Evolutionary conservation across 225 moss, liverwort and hornwort genomes (phyloP), one percentile per base, ranked within the genome.

Genomic region (Pseudoscleropodium purum): DNA sequence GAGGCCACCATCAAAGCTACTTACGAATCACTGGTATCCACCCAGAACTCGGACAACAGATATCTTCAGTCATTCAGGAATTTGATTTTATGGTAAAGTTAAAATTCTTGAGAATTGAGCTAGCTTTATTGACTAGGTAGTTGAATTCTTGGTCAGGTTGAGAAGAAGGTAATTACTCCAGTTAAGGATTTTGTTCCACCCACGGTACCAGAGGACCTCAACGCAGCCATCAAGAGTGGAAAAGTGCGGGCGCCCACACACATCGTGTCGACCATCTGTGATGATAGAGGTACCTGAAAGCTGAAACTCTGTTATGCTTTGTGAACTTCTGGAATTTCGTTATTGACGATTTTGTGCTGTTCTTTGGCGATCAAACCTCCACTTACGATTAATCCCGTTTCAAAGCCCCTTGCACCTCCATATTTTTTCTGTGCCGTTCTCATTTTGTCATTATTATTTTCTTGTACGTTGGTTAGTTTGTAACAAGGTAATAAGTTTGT

Each of bases 241-340:
- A 95, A 95, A 92, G 97, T 98, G 78, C 93, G 97, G 73, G 98
- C 98, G 29, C 98, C 98, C 56, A 98, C 97, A 26, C 98, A 98
- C 90, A 93, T 98, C 81, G 98, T 98, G 60, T 98, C 98, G 76
- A 98, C 98, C 21, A 98, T 98, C 88, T 98, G 98, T 87, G 98
- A 98, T 77, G 98, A 98, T 79, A 95, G 98, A 93, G 98, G 95
- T 95, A 90, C 59, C 18, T 88, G 57, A 61, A 61, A 87, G 45
- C 45, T 87, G 66, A 49, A 51, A 51, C 69, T 57, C 54, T 86
- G 37, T 78, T 56, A 23, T 69, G 61, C 30, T 82, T 9, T 73
- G 87, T 56, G 66, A 79, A 73, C 72, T 57, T 56, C 61, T 87
- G 52, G 51, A 73, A 33, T 75, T 57, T 66, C 80, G 18, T 54